A percentile compares a stretch with the other conserved stretches of the same genome.
Conservation (phyloP, 768 basidiomycete genomes). For the Boletus reticulatus region DNA sequence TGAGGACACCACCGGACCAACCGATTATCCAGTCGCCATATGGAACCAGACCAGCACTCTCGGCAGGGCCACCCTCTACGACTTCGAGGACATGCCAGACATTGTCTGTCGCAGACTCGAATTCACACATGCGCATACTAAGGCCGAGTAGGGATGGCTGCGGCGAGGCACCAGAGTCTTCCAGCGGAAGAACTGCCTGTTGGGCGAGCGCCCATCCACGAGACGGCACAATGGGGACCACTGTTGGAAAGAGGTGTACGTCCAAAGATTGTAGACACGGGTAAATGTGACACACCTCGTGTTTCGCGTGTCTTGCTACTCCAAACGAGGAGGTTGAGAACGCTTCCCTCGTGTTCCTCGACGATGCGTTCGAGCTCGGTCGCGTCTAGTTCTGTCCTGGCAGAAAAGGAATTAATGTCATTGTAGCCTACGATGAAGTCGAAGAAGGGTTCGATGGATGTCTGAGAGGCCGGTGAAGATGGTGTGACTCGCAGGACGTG, state of each 20-base stretch:
- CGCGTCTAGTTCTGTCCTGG: constrained; percentile 58
- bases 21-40: constrained; percentile 80
- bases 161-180: constrained; percentile 40
- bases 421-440: constrained; percentile 91
- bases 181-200: constrained; percentile 36
- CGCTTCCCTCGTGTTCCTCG: constrained; percentile 72
- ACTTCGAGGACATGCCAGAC: constrained; percentile 99
- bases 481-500: constrained; percentile 91
- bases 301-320: constrained; percentile 74
- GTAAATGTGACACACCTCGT: constrained; percentile 48
- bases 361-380: constrained; percentile 76
- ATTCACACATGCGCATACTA: constrained; percentile 91
- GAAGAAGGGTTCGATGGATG: constrained; percentile 88
- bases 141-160: constrained; percentile 93
- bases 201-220: constrained; percentile 68
- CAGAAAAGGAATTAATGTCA: constrained; percentile 58
- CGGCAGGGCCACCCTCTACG: constrained; percentile 92
- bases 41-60: constrained; percentile 94
- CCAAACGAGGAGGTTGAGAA: constrained; percentile 76
- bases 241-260: constrained; percentile 38
- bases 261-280: background rate
- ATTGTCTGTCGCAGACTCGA: constrained; percentile 83
- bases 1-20: constrained; percentile 91
- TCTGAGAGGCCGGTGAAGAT: constrained; percentile 82
- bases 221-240: constrained; percentile 82